These are phyloP conservation scores for Talaromyces borbonicus DNA, from an alignment of 495 filamentous ascomycete genomes.

Conservation along the genomic window DNA sequence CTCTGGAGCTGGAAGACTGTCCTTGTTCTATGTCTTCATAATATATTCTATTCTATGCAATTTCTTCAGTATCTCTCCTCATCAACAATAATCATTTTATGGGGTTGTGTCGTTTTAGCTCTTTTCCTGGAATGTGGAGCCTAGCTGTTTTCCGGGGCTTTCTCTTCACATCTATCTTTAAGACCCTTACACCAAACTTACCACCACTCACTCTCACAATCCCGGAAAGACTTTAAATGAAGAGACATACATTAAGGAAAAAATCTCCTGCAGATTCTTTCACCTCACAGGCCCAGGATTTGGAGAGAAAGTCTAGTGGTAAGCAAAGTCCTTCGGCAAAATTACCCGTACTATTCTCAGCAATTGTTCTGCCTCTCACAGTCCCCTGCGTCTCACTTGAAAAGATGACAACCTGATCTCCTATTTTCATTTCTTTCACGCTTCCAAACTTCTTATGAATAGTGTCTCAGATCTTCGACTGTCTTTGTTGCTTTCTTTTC, in stretches of 20 bases:
- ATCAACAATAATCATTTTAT: too few species aligned
- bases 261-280: conserved; percentile 8
- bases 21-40: not conserved
- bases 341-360: not conserved
- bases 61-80: too few species aligned
- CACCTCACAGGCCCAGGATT: conserved; percentile 1
- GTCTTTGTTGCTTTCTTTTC: too few species aligned
- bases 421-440: not conserved
- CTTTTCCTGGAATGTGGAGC: not conserved
- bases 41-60: not conserved
- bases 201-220: too few species aligned
- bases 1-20: conserved; percentile 1
- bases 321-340: not conserved
- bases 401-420: conserved; percentile 1
- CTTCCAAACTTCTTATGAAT: too few species aligned
- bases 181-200: too few species aligned
- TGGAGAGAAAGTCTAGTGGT: conserved; percentile 4
- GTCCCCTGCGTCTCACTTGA: conserved; percentile 6
- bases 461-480: too few species aligned
- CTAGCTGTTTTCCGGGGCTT: not conserved
- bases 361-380: not conserved
- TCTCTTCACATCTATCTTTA: not conserved
- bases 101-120: not conserved
- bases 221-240: conserved; percentile 4
- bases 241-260: conserved; percentile 1